Evolutionary conservation across 169 alveolate species (phyloP).

Genomic region (Plasmodium cynomolgi): DNA sequence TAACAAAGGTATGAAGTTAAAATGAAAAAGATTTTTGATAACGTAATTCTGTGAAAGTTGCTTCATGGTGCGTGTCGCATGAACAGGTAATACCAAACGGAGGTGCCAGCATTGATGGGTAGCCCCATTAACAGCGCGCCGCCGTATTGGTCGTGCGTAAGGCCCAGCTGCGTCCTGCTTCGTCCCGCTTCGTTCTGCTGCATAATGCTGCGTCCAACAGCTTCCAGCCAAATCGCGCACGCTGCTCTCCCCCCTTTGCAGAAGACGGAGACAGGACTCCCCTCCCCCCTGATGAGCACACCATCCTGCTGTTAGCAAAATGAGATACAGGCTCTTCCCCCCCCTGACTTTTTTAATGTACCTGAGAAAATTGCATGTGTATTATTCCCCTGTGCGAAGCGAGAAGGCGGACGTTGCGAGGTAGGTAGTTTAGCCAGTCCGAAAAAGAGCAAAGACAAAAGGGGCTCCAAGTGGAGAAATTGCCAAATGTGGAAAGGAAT

Average conservation of each 20-base stretch:
- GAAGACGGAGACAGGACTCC: neutral
- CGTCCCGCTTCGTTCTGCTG: neutral
- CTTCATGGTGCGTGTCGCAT: neutral
- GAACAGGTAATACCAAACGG: neutral
- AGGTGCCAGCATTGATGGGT: neutral
- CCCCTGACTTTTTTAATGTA: slow-evolving; percentile 48
- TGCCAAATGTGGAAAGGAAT: neutral
- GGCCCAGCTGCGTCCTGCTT: neutral
- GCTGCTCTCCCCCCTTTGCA: neutral
- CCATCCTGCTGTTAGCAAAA: neutral
- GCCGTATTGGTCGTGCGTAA: neutral
- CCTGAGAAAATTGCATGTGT: slow-evolving; percentile 37
- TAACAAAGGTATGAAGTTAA: neutral
- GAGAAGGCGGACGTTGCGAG: slow-evolving; percentile 75
- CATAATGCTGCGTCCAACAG: neutral
- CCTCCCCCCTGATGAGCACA: neutral
- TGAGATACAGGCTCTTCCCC: slow-evolving; percentile 73
- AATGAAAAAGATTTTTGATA: neutral
- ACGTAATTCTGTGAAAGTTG: neutral
- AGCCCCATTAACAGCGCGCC: neutral
- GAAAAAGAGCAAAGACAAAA: neutral
- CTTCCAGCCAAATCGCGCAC: neutral
- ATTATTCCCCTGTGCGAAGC: slow-evolving; percentile 51
- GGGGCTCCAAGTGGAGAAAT: neutral
- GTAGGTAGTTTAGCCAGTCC: neutral